Evolutionary conservation across 305 asterid species (phyloP), one percentile per base, ranked within the genome.

Genomic region (Fraxinus floribunda): DNA sequence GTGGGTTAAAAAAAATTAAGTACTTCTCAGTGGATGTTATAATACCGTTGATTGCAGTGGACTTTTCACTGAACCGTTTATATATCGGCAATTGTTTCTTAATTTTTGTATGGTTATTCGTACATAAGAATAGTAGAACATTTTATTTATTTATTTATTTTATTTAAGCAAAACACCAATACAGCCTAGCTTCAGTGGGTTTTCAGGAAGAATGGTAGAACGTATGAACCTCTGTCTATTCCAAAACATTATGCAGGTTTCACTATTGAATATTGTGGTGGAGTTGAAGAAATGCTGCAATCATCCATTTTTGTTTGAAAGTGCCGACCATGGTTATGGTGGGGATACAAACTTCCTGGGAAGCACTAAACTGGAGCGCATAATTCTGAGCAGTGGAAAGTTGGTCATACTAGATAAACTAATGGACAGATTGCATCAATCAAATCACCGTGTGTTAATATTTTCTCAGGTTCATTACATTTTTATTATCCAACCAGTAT

Each of bases 241-340:
- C 78, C 34, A 82, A 78, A 71, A 57, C 62, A 35, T 49, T 84
- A 62, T 90, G 90, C 95, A 97, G 99, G 99, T 97, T 76, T 97
- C 99, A 11, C 99, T 97, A 85, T 83, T 97, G 84, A 97, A 97
- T 91, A 94, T 97, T 80, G 97, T 97, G 91, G 99, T 95, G 89
- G 99, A 97, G 92, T 88, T 97, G 95, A 97, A 97, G 97, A 97
- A 97, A 86, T 97, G 98, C 91, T 97, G 98, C 93, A 97, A 97
- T 81, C 99, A 97, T 87, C 99, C 99, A 76, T 97, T 97, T 90
- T 82, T 97, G 82, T 97, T 97, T 89, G 98, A 97, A 90, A 97
- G 99, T 88, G 99, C 99, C 13, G 99, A 97, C 90, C 98, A 95
- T 90, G 99, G 99, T 86, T 97, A 97, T 88, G 99, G 99, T 66